Conservation (phyloP, 345 rosid species). For the Eucalyptus polyanthemos region DNA sequence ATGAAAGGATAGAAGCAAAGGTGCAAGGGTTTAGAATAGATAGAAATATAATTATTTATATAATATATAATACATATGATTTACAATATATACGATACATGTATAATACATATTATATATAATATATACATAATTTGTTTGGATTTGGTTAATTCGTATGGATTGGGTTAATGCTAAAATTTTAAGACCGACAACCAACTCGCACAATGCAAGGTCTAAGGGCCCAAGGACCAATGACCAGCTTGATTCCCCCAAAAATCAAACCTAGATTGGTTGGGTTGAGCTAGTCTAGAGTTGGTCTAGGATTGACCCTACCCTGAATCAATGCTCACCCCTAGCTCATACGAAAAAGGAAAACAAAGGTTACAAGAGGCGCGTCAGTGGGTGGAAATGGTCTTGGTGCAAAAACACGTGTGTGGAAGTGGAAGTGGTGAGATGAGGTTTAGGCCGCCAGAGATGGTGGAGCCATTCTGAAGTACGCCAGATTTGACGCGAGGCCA, state of each 20-base stretch:
- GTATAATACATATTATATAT: too few species aligned
- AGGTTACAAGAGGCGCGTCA: background rate
- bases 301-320: fast-evolving
- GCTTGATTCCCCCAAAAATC: too few species aligned
- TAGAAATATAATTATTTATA: too few species aligned
- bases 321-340: too few species aligned
- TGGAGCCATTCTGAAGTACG: background rate
- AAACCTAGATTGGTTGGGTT: fast-evolving
- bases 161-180: too few species aligned
- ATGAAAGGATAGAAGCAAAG: too few species aligned
- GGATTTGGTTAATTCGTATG: fast-evolving
- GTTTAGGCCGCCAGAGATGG: background rate
- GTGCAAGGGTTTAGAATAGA: too few species aligned
- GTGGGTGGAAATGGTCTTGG: background rate
- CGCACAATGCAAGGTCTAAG: fast-evolving
- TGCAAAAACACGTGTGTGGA: background rate
- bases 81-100: too few species aligned
- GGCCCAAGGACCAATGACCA: too few species aligned
- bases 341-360: background rate
- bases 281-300: too few species aligned
- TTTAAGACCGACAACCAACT: fast-evolving
- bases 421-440: background rate
- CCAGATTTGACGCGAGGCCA: background rate
- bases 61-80: too few species aligned
- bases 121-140: fast-evolving